These are phyloP conservation scores for Coniferiporia sulphurascens DNA, from an alignment of 1,284 basidiomycete species.

Conservation along the genomic window DNA sequence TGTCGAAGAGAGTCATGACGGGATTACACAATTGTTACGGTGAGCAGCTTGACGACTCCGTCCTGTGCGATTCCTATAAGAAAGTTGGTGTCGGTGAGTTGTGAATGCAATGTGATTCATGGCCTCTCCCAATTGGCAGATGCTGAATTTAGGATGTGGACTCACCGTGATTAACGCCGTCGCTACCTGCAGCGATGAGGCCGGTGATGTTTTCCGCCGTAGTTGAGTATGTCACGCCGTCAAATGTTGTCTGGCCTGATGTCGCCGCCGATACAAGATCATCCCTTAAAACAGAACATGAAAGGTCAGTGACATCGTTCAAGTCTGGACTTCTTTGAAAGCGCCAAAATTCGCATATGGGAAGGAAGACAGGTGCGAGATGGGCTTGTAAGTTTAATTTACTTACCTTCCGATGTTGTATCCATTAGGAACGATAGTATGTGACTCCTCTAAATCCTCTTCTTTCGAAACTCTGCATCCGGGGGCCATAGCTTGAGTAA, in stretches of 20 bases:
- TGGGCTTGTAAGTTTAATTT: too few relatives aligned
- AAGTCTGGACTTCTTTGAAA: background rate
- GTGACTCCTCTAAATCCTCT: conserved; percentile 41
- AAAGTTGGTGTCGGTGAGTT: background rate
- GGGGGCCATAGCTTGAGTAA: conserved; percentile 1
- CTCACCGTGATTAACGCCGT: conserved; percentile 44
- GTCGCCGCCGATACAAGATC: conserved; percentile 38
- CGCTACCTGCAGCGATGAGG: conserved; percentile 45
- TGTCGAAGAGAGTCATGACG: too few relatives aligned
- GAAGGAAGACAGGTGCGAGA: too few relatives aligned
- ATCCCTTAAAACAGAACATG: conserved; percentile 23
- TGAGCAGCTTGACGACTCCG: conserved; percentile 22
- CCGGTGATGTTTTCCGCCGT: conserved; percentile 42
- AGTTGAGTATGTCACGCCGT: conserved; percentile 46
- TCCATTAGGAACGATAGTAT: conserved; percentile 45
- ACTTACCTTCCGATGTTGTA: conserved; percentile 23
- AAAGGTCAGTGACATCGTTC: background rate
- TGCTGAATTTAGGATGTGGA: background rate
- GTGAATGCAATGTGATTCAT: background rate
- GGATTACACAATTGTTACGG: conserved; percentile 19
- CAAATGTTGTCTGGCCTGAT: conserved; percentile 37
- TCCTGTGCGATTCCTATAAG: conserved; percentile 22
- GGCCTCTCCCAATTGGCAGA: too few relatives aligned
- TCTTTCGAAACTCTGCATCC: conserved; percentile 54
- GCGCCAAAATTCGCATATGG: too few relatives aligned